Evolutionary conservation across 228 moss, liverwort and hornwort genomes (phyloP).

Genomic region (Sphagnum magellanicum): DNA sequence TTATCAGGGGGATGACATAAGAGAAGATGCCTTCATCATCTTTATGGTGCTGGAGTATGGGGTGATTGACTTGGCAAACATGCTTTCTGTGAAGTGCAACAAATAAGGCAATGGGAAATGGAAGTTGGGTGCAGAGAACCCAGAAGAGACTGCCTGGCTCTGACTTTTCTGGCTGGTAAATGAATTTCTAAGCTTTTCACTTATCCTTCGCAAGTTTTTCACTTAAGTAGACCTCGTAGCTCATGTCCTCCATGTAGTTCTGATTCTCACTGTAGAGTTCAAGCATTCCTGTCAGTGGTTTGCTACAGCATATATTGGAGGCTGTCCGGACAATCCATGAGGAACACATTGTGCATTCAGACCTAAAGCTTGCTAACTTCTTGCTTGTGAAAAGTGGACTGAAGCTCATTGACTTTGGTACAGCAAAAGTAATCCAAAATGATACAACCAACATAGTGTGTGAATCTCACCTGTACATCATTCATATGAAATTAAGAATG

Average conservation of each 20-base stretch:
- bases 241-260: not conserved
- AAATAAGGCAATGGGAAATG: constrained; percentile 7
- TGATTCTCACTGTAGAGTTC: no score
- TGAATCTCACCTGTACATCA: constrained; percentile 53
- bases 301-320: constrained; percentile 71
- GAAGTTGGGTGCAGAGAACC: constrained; percentile 22
- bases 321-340: constrained; percentile 94
- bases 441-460: constrained; percentile 91
- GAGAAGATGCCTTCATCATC: constrained; percentile 59
- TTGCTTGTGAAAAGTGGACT: constrained; percentile 89
- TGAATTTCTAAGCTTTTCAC: no score
- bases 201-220: no score
- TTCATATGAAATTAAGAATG: no score
- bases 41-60: constrained; percentile 94
- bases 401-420: constrained; percentile 96
- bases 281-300: no score
- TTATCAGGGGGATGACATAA: constrained; percentile 50
- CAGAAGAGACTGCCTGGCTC: constrained; percentile 64
- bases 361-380: constrained; percentile 97
- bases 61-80: constrained; percentile 84
- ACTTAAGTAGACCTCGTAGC: not conserved
- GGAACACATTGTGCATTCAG: constrained; percentile 94
- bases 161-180: constrained; percentile 92
- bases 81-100: constrained; percentile 78
- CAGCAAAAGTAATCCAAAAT: constrained; percentile 95